Conservation (phyloP, 805 yeast genomes). For the Jamesozyma rosinii region DNA sequence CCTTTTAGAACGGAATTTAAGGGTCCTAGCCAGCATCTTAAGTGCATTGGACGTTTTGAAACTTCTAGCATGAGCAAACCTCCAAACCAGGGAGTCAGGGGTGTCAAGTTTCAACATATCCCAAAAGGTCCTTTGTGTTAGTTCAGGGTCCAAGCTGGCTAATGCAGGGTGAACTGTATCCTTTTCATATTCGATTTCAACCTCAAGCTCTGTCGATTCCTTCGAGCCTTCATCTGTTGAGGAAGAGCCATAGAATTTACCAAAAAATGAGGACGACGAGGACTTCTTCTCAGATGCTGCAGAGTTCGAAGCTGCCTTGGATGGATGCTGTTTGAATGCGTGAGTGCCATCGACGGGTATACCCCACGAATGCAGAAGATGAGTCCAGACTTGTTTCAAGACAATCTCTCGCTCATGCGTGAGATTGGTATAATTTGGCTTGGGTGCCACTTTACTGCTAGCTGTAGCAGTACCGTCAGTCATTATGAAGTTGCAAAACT, state of each 20-base stretch:
- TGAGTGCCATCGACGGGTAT: slow-evolving; percentile 30
- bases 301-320: not conserved
- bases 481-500: not conserved
- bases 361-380: slow-evolving; percentile 52
- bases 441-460: slow-evolving; percentile 1
- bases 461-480: not conserved
- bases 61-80: slow-evolving; percentile 81
- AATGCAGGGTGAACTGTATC: slow-evolving; percentile 40
- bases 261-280: slow-evolving; percentile 5
- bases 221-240: slow-evolving; percentile 7
- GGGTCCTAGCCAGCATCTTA: slow-evolving; percentile 61
- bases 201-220: slow-evolving; percentile 9
- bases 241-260: slow-evolving; percentile 3
- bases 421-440: slow-evolving; percentile 14
- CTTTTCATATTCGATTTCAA: slow-evolving; percentile 23
- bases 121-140: slow-evolving; percentile 47
- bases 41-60: slow-evolving; percentile 64
- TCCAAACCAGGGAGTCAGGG: slow-evolving; percentile 67
- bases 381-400: slow-evolving; percentile 65
- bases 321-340: slow-evolving; percentile 10
- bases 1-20: slow-evolving; percentile 67
- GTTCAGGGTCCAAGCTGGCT: slow-evolving; percentile 43
- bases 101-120: slow-evolving; percentile 61
- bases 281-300: slow-evolving; percentile 3
- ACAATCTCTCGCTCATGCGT: slow-evolving; percentile 50